Evolutionary conservation across 2,329 filamentous ascomycete species (phyloP).

Genomic region (Achaetomium macrosporum): DNA sequence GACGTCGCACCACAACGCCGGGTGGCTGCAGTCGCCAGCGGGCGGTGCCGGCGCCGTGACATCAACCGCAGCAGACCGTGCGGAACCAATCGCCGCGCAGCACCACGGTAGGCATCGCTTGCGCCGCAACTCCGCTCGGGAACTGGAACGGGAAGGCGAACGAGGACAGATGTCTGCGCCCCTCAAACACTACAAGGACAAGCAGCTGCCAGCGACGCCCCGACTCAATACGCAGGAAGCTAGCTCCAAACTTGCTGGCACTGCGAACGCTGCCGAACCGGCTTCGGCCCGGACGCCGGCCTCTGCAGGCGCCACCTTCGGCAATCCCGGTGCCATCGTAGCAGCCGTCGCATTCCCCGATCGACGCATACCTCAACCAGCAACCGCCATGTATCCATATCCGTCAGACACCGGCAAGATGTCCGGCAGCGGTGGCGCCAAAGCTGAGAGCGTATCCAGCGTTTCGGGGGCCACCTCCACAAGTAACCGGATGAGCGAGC

Average conservation of each 20-base stretch:
- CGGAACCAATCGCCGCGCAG: background rate
- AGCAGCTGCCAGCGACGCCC: slow-evolving; percentile 27
- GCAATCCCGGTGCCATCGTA: slow-evolving; percentile 7
- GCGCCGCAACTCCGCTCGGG: slow-evolving; percentile 5
- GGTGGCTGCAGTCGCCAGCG: slow-evolving; percentile 15
- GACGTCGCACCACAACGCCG: slow-evolving; percentile 8
- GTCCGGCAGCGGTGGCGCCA: slow-evolving; percentile 24
- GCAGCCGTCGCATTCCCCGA: slow-evolving; percentile 16
- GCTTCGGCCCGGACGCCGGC: slow-evolving; percentile 22
- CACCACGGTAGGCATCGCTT: slow-evolving; percentile 5
- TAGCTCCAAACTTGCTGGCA: slow-evolving; percentile 6
- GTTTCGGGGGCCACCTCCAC: slow-evolving; percentile 39
- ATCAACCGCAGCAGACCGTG: slow-evolving; percentile 1
- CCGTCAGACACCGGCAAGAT: slow-evolving; percentile 21
- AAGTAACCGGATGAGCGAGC: slow-evolving; percentile 42
- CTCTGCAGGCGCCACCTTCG: slow-evolving; percentile 15
- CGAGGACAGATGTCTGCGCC: slow-evolving; percentile 24
- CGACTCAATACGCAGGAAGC: slow-evolving; percentile 22
- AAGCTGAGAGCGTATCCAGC: slow-evolving; percentile 43
- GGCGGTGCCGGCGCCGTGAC: slow-evolving; percentile 11
- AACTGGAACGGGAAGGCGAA: slow-evolving; percentile 11
- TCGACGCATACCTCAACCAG: slow-evolving; percentile 22
- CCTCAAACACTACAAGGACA: slow-evolving; percentile 24
- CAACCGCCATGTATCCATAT: slow-evolving; percentile 31
- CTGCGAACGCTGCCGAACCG: slow-evolving; percentile 21